phyloP scores from a whole-genome alignment of 2,329 filamentous ascomycete species.

The Paramyrothecium sp. region DNA sequence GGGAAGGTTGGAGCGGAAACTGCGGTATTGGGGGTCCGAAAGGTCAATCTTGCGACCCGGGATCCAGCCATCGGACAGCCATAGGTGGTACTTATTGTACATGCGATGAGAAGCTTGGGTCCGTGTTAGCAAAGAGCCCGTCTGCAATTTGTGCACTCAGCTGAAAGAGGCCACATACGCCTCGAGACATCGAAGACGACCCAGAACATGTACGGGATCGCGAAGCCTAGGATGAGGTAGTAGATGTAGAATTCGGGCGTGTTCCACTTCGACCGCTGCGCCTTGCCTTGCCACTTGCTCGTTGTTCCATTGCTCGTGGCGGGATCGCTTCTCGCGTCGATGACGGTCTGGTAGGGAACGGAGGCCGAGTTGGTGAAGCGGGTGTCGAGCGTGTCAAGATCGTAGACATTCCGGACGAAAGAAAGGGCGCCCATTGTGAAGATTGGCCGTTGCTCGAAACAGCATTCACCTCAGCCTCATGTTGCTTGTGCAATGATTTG shows the following conservation, averaged over 20 bases:
- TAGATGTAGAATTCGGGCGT: slow-evolving; percentile 87
- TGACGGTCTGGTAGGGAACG: slow-evolving; percentile 60
- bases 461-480: background rate
- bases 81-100: slow-evolving; percentile 69
- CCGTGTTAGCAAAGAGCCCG: slow-evolving; percentile 17
- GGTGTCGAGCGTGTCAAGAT: slow-evolving; percentile 60
- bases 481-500: background rate
- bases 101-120: slow-evolving; percentile 72
- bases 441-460: background rate
- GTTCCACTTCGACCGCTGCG: slow-evolving; percentile 72
- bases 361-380: slow-evolving; percentile 68
- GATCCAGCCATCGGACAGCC: slow-evolving; percentile 84
- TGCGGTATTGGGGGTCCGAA: slow-evolving; percentile 83
- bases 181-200: slow-evolving; percentile 82
- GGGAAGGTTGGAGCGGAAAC: slow-evolving; percentile 83
- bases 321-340: slow-evolving; percentile 48
- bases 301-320: slow-evolving; percentile 26
- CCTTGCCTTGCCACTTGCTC: slow-evolving; percentile 38
- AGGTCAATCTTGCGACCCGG: slow-evolving; percentile 89
- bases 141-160: background rate
- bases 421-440: slow-evolving; percentile 40
- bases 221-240: slow-evolving; percentile 62
- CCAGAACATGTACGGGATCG: slow-evolving; percentile 87
- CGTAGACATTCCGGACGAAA: slow-evolving; percentile 56
- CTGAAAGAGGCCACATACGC: slow-evolving; percentile 47